Base-by-base conservation (phyloP, 179 eudicot genomes). In the Spinacia oleracea region DNA sequence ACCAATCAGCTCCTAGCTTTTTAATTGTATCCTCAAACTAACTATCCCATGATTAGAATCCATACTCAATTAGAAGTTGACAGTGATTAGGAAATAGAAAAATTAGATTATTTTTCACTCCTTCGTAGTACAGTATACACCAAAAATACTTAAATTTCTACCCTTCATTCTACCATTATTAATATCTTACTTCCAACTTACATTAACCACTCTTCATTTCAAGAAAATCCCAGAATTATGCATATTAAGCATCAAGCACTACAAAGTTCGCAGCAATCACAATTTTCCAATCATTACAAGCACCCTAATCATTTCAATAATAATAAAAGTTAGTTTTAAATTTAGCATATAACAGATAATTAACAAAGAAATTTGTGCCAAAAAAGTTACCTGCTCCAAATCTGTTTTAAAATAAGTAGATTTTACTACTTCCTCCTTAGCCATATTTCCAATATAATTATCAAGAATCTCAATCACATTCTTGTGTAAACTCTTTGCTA, bases 331-430 rank as follows among this genome's bases (percentile, higher is more conserved):
- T n/a, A n/a, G n/a, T n/a, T n/a, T n/a, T n/a, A n/a, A 43, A n/a
- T 31, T n/a, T 43, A 40, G 34, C 11, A 66, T 55, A 51, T 25
- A 31, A 51, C 21, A 20, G 34, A 16, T 32, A 67, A 53, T 21
- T 38, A 74, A 7, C 16, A 74, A 32, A 31, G 70, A n/a, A n/a
- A n/a, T n/a, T 25, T 65, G 53, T 72, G 63, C 70, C 48, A n/a
- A 20, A 43, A 20, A 63, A 66, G 65, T 21, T 80, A 92, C 98
- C 92, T 85, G 92, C 79, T 91, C 88, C 72, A 94, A 84, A 66
- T 94, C 96, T 38, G 98, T 94, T 84, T 85, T 92, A 68, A 94
- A 83, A 82, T 88, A 92, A 53, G 88, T 94, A 72, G 88, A 89
- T 83, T 87, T 88, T 9, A 90, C 85, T 48, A 89, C 94, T 83